phyloP scores from a whole-genome alignment of 805 yeast species.

The Metschnikowia sp. region DNA sequence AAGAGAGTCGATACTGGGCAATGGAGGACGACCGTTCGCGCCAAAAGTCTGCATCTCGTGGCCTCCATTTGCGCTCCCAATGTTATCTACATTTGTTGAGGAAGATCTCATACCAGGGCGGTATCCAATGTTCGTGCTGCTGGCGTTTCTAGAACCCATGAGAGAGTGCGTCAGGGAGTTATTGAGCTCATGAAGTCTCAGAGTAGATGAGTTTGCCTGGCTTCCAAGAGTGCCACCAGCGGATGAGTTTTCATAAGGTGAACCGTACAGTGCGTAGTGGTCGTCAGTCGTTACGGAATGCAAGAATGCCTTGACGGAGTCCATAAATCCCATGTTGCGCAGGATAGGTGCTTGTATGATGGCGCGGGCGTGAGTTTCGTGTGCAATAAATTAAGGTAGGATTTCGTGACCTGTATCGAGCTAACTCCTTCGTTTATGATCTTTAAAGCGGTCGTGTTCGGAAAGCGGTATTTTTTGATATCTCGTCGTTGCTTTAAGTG shows the following conservation, averaged over 20 bases:
- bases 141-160: constrained; percentile 19
- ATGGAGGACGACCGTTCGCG: constrained; percentile 18
- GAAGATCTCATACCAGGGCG: constrained; percentile 45
- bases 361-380: no score
- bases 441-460: no score
- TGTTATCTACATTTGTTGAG: constrained; percentile 27
- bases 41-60: constrained; percentile 16
- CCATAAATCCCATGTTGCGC: constrained; percentile 34
- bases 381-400: neutral
- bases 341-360: neutral
- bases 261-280: constrained; percentile 55
- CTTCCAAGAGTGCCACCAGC: constrained; percentile 17
- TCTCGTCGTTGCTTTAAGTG: neutral
- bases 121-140: constrained; percentile 26
- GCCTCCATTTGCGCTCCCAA: constrained; percentile 4
- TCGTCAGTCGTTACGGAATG: constrained; percentile 57
- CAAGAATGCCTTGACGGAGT: constrained; percentile 36
- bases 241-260: constrained; percentile 17
- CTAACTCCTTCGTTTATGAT: no score
- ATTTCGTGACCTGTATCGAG: neutral
- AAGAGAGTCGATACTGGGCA: constrained; percentile 35
- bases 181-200: constrained; percentile 38
- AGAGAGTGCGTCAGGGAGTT: constrained; percentile 30
- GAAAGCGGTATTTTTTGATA: neutral
- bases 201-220: constrained; percentile 21